Percentiles rank a stretch among this genome's conserved stretches.
Evolutionary conservation across 2,329 filamentous ascomycete species (phyloP).

Genomic region (Pezicula carpinea): DNA sequence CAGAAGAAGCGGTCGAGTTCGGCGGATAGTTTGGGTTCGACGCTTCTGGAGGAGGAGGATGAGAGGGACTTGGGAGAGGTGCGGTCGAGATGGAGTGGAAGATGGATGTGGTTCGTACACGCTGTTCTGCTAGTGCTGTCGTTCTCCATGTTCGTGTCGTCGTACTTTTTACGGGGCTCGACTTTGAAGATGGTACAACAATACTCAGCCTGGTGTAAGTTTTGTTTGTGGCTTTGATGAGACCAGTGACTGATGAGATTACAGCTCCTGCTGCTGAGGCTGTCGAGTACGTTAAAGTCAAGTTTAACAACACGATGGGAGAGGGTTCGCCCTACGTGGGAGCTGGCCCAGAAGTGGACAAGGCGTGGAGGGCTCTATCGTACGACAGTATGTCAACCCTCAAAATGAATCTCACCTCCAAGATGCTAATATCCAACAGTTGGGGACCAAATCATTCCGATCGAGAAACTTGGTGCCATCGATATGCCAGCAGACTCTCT

Average conservation of each 20-base stretch:
- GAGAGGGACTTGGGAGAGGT: conserved; percentile 5
- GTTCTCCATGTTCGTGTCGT: conserved; percentile 21
- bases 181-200: conserved; percentile 28
- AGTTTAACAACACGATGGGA: conserved; percentile 44
- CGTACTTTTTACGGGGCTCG: conserved; percentile 20
- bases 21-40: conserved; percentile 16
- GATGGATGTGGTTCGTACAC: conserved; percentile 26
- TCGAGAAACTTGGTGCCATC: conserved; percentile 47
- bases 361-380: conserved; percentile 51
- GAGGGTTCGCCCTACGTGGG: conserved; percentile 46
- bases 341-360: conserved; percentile 50
- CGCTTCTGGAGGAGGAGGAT: conserved; percentile 22
- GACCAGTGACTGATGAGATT: conserved; percentile 10
- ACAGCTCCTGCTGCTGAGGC: conserved; percentile 42
- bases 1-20: conserved; percentile 11
- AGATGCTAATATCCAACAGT: conserved; percentile 32
- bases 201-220: conserved; percentile 43
- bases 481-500: conserved; percentile 47
- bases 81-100: conserved; percentile 6
- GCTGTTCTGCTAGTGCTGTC: conserved; percentile 21
- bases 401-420: conserved; percentile 1
- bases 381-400: conserved; percentile 34
- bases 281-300: conserved; percentile 44
- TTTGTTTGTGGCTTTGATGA: not conserved
- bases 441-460: conserved; percentile 56